These are phyloP conservation scores for Citrus glauca DNA, from an alignment of 345 rosid species.

Conservation along the genomic window DNA sequence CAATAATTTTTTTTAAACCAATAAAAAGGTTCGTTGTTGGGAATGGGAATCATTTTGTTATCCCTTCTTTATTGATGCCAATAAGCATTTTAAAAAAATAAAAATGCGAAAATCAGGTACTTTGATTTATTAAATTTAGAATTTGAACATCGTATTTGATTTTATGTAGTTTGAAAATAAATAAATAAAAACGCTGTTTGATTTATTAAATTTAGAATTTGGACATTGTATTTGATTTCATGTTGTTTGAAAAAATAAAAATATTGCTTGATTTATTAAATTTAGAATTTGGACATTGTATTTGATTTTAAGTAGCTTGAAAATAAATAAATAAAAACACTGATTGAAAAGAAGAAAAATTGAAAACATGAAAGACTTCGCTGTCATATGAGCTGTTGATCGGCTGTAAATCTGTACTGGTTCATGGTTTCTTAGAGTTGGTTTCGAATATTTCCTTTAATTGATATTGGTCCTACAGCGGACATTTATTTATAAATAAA, in stretches of 20 bases:
- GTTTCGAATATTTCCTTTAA: not conserved
- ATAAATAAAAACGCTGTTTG: not conserved
- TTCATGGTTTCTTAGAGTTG: not conserved
- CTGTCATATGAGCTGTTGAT: not conserved
- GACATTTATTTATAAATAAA: not conserved
- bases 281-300: not conserved
- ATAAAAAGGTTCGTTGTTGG: not conserved
- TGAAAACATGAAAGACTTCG: too few species aligned
- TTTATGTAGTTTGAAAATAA: too few species aligned
- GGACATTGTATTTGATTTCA: not conserved
- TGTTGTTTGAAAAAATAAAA: too few species aligned
- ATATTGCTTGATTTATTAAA: too few species aligned
- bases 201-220: too few species aligned
- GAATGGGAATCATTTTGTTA: not conserved
- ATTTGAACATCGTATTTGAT: too few species aligned
- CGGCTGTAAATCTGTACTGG: not conserved
- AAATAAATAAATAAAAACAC: too few species aligned
- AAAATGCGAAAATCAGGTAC: not conserved
- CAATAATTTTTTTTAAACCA: too few species aligned
- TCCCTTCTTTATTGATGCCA: not conserved
- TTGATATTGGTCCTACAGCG: not conserved
- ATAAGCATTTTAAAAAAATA: not conserved
- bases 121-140: too few species aligned
- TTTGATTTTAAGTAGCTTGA: not conserved
- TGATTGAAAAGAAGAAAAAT: not conserved